These are phyloP conservation scores for Cymbopogon flexuosus DNA, from an alignment of 202 grass and related monocot genomes.

Conservation along the genomic window DNA sequence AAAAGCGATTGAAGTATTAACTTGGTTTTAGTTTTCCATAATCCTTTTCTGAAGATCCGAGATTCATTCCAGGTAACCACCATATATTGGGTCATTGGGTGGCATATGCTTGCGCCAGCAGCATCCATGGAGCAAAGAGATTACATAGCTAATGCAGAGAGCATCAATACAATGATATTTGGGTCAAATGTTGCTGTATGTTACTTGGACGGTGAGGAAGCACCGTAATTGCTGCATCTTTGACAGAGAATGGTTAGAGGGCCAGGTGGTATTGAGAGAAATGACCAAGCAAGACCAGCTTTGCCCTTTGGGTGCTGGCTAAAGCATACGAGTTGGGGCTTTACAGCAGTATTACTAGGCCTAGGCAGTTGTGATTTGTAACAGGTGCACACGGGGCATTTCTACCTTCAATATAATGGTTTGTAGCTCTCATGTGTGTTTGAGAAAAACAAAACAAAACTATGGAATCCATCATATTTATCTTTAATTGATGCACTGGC, in stretches of 20 bases:
- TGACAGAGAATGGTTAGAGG: neutral
- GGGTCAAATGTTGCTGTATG: neutral
- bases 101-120: neutral
- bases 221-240: neutral
- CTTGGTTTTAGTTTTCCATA: neutral
- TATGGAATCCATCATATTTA: neutral
- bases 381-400: neutral
- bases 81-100: slow-evolving; percentile 1
- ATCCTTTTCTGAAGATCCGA: neutral
- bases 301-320: neutral
- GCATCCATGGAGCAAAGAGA: neutral
- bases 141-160: neutral
- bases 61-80: neutral
- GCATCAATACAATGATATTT: slow-evolving; percentile 3
- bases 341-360: neutral
- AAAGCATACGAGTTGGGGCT: neutral
- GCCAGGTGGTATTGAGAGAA: neutral
- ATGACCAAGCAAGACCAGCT: neutral
- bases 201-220: neutral
- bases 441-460: neutral
- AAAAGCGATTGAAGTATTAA: neutral
- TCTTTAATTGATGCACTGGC: neutral
- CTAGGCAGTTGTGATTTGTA: neutral
- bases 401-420: neutral
- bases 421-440: neutral